Evolutionary conservation across 164 flowering plant species (phyloP).

Genomic region (Kingdonia uniflora): DNA sequence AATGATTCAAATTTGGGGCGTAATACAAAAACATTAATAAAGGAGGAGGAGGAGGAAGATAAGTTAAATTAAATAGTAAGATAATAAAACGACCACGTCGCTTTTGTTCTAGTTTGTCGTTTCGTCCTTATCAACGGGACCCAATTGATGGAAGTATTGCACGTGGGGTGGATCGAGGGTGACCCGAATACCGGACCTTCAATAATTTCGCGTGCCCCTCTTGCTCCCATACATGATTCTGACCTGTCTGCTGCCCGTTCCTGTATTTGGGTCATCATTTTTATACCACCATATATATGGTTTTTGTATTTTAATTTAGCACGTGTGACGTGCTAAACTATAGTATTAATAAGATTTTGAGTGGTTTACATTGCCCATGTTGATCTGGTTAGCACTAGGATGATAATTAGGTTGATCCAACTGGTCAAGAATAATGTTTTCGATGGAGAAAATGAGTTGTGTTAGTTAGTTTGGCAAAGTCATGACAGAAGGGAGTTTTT

Average conservation of each 20-base stretch:
- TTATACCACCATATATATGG: conserved; percentile 9
- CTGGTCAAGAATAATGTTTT: too few relatives aligned
- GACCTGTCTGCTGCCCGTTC: conserved; percentile 18
- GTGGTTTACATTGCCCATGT: too few relatives aligned
- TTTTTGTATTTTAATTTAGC: not conserved
- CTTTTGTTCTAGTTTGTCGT: conserved; percentile 2
- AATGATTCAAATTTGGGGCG: too few relatives aligned
- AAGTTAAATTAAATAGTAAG: too few relatives aligned
- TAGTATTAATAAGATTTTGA: too few relatives aligned
- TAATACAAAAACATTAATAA: too few relatives aligned
- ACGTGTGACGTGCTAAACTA: not conserved
- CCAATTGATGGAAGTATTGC: conserved; percentile 16
- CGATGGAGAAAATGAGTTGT: too few relatives aligned
- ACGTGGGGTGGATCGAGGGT: conserved; percentile 21
- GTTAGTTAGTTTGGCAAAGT: too few relatives aligned
- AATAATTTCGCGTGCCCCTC: conserved; percentile 20
- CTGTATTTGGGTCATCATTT: conserved; percentile 14
- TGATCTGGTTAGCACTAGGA: too few relatives aligned
- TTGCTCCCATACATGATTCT: conserved; percentile 22
- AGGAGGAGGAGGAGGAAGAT: too few relatives aligned
- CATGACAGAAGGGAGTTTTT: too few relatives aligned
- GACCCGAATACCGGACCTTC: conserved; percentile 6
- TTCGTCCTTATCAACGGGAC: conserved; percentile 15
- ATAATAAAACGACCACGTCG: not conserved
- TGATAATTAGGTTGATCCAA: too few relatives aligned